Conservation (phyloP, 257 asterid genomes). For the Forsythia suspensa region DNA sequence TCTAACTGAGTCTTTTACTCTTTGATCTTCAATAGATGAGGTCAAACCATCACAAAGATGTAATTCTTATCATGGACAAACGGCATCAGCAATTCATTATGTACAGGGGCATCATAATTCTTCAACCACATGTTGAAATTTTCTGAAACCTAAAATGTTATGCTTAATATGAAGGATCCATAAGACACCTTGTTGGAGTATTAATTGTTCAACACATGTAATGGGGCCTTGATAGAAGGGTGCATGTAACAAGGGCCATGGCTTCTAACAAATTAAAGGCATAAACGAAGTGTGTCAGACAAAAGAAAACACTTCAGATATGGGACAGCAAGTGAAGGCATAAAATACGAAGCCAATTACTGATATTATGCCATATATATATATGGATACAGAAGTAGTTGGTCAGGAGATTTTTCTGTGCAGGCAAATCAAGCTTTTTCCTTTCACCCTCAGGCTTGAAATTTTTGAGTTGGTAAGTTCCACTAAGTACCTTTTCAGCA, state of each 20-base stretch:
- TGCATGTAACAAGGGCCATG: too few species aligned
- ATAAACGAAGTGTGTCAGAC: too few species aligned
- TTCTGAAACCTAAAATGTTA: neutral
- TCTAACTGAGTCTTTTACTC: neutral
- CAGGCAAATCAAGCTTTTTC: slow-evolving; percentile 84
- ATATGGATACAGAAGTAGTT: slow-evolving; percentile 94
- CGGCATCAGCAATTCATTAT: slow-evolving; percentile 3
- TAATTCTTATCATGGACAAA: neutral
- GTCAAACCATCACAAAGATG: neutral
- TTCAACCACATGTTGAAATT: neutral
- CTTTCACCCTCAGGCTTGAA: slow-evolving; percentile 65
- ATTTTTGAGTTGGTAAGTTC: slow-evolving; percentile 53
- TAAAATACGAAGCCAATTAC: neutral
- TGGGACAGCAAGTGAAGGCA: too few species aligned
- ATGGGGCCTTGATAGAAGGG: too few species aligned
- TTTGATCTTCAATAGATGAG: slow-evolving; percentile 2
- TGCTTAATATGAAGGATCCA: neutral
- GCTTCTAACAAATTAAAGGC: too few species aligned
- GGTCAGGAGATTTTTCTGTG: slow-evolving; percentile 82
- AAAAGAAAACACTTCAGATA: too few species aligned
- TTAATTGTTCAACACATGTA: too few species aligned
- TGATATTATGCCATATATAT: neutral
- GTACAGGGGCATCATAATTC: neutral
- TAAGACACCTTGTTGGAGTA: neutral
- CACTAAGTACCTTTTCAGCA: slow-evolving; percentile 36